Base-by-base conservation (phyloP, 2,329 filamentous ascomycete species). In the Geoglossum cookeanum region DNA sequence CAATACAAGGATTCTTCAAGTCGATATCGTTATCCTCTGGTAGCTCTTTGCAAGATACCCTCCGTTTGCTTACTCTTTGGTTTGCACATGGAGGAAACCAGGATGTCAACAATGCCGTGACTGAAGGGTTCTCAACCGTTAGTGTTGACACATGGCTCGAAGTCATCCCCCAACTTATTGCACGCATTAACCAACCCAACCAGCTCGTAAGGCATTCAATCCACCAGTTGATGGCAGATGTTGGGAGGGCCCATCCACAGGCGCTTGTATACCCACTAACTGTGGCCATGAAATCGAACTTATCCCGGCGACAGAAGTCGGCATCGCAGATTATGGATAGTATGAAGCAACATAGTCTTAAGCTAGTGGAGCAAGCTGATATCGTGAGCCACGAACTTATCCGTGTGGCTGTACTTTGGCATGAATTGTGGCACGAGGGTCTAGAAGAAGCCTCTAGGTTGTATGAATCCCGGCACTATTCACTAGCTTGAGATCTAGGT, bases 141-240 rank as follows among this genome's bases (percentile, higher is more conserved):
- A 95, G 87, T 65, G 87, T 98, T 58, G 92, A 99, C 69, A 97
- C 91, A 0, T 99, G 92, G 94, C 80, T 99, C 17, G 90, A 97
- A 66, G 94, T 98, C 55, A 96, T 97, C 61, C 92, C 92, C 37
- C 92, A 99, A 67, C 76, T 99, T 53, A 95, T 99, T 69, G 92
- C 92, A 35, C 82, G 92, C 59, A 97, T 99, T 73, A 98, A 94
- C 66, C 92, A 97, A 68, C 88, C 90, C 15, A 96, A 96, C 68
- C 78, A 81, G 62, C 80, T 87, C 29, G 90, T 98, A 8, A 83
- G 94, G 62, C 82, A 86, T 62, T 87, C 91, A 0, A 91, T 98
- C 55, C 92, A 98, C 68, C 88, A 92, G 59, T 75, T 99, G 3
- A 78, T 99, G 39, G 84, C 86, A 1, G 91, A 98, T 68, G 87